Conservation (phyloP, 192 early-diverging fungal genomes). For the Paraglomus occultum region DNA sequence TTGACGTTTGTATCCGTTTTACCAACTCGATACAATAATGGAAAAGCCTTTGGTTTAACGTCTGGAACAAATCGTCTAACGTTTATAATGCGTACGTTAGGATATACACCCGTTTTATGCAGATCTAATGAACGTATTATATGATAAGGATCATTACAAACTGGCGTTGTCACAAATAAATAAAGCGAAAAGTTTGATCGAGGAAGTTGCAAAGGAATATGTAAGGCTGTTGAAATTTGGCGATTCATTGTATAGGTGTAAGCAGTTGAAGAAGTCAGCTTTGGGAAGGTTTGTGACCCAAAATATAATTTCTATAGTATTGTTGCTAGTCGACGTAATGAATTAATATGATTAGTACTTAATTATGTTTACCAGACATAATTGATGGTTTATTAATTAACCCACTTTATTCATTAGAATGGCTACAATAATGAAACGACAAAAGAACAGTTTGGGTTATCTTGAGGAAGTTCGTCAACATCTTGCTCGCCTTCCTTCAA, state of each 20-base stretch:
- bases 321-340: conserved; percentile 4
- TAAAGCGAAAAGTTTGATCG: conserved; percentile 95
- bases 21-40: not conserved
- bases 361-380: not conserved
- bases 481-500: conserved; percentile 95
- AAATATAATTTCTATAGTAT: too few relatives aligned
- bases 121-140: conserved; percentile 99
- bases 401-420: conserved; percentile 61
- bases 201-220: conserved; percentile 98
- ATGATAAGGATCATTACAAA: conserved; percentile 99
- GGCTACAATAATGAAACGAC: conserved; percentile 99
- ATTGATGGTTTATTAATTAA: not conserved
- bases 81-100: conserved; percentile 36
- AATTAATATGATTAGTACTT: too few relatives aligned
- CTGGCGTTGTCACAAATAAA: conserved; percentile 98
- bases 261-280: conserved; percentile 97
- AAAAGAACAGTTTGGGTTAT: conserved; percentile 95
- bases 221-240: conserved; percentile 97
- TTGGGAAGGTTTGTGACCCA: conserved; percentile 65
- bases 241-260: conserved; percentile 98
- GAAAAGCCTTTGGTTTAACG: not conserved
- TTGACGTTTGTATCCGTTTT: conserved; percentile 68
- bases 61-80: not conserved
- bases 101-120: conserved; percentile 99
- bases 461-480: conserved; percentile 99